Evolutionary conservation across 2,329 filamentous ascomycete species (phyloP).

Genomic region (Mycocentrospora acerina): DNA sequence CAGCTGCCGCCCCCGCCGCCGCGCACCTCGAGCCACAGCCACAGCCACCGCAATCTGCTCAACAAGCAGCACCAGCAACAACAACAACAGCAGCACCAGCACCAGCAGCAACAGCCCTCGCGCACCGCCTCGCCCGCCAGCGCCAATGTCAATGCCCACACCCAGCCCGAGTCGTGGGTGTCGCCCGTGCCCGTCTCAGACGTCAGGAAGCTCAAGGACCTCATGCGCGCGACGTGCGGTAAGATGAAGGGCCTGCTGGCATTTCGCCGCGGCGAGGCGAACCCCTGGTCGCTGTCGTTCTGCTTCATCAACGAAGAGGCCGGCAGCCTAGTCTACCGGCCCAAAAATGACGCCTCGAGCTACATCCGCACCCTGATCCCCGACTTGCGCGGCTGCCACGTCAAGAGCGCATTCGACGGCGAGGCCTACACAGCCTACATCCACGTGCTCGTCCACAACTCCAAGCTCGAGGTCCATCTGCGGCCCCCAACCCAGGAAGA

Average conservation of each 20-base stretch:
- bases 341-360: constrained; percentile 65
- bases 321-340: constrained; percentile 73
- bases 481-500: constrained; percentile 66
- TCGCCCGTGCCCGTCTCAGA: constrained; percentile 59
- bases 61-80: too few species aligned
- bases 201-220: constrained; percentile 68
- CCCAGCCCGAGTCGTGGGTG: constrained; percentile 38
- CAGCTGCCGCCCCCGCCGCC: constrained; percentile 21
- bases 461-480: constrained; percentile 63
- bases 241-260: constrained; percentile 78
- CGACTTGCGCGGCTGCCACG: constrained; percentile 72
- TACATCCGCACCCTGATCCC: constrained; percentile 65
- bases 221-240: constrained; percentile 78
- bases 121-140: constrained; percentile 18
- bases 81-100: constrained; percentile 7
- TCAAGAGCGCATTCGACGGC: constrained; percentile 55
- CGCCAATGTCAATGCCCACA: constrained; percentile 25
- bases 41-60: constrained; percentile 25
- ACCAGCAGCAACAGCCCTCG: constrained; percentile 15
- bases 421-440: constrained; percentile 53
- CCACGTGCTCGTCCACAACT: constrained; percentile 55
- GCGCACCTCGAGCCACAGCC: constrained; percentile 30
- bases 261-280: constrained; percentile 64
- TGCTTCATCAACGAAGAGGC: constrained; percentile 77
- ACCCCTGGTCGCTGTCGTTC: constrained; percentile 69